Evolutionary conservation across 371 early-diverging fungal genomes (phyloP).

Genomic region (Syncephalis fuscata): DNA sequence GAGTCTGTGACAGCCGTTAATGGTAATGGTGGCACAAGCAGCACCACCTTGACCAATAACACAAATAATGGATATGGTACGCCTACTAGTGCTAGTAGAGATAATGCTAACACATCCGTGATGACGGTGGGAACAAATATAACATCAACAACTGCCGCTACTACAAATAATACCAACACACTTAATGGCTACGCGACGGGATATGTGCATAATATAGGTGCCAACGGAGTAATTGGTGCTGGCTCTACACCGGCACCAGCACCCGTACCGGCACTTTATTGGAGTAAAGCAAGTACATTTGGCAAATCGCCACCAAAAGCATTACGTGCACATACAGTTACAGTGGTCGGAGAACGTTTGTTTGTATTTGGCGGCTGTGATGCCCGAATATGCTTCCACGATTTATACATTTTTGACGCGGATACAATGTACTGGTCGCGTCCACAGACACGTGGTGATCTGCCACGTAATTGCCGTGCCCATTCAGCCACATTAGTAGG

Average conservation of each 20-base stretch:
- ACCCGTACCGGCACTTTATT: conserved; percentile 79
- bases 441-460: conserved; percentile 41
- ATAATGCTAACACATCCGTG: no score
- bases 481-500: conserved; percentile 67
- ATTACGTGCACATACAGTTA: conserved; percentile 67
- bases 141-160: no score
- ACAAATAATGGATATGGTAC: no score
- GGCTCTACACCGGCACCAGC: conserved; percentile 19
- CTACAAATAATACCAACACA: no score
- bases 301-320: conserved; percentile 49
- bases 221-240: no score
- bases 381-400: conserved; percentile 49
- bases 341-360: conserved; percentile 50
- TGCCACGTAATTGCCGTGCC: conserved; percentile 65
- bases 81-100: no score
- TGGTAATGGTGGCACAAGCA: no score
- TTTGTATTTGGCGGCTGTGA: conserved; percentile 85
- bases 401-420: conserved; percentile 64
- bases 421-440: conserved; percentile 72
- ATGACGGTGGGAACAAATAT: no score
- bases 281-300: conserved; percentile 49
- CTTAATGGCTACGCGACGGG: no score
- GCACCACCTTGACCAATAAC: no score
- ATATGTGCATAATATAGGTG: no score
- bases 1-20: no score